phyloP scores from a whole-genome alignment of 1,284 basidiomycete species.

The Malassezia brasiliensis region DNA sequence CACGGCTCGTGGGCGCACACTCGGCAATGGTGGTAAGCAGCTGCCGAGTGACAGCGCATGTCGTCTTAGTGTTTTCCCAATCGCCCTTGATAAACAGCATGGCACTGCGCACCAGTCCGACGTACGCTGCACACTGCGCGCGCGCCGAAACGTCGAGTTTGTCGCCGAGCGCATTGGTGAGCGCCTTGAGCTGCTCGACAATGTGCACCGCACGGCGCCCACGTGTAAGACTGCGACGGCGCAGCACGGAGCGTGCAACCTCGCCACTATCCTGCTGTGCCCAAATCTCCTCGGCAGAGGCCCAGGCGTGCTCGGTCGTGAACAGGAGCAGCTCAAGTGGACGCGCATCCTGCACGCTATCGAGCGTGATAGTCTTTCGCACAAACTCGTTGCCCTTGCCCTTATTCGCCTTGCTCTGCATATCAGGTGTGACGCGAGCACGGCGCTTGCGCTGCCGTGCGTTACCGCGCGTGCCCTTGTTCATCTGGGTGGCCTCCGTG shows the following conservation, averaged over 20 bases:
- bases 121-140: conserved; percentile 53
- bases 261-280: conserved; percentile 53
- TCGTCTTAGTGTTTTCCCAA: conserved; percentile 63
- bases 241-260: conserved; percentile 53
- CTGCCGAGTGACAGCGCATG: conserved; percentile 66
- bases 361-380: conserved; percentile 27
- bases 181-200: conserved; percentile 66
- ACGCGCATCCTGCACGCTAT: conserved; percentile 27
- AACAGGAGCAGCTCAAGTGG: conserved; percentile 68
- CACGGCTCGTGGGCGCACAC: conserved; percentile 65
- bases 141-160: conserved; percentile 27
- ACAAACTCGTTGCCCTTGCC: conserved; percentile 79
- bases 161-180: conserved; percentile 57
- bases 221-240: conserved; percentile 66
- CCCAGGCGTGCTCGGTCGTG: conserved; percentile 84
- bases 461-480: conserved; percentile 14
- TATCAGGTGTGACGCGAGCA: conserved; percentile 19
- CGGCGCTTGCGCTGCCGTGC: conserved; percentile 21
- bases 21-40: conserved; percentile 65
- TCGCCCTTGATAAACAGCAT: conserved; percentile 55
- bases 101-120: conserved; percentile 55
- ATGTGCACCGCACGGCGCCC: conserved; percentile 76
- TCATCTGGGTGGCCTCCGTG: background rate
- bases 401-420: conserved; percentile 36
- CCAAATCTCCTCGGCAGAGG: conserved; percentile 71